These are phyloP conservation scores for Gonium pectorale DNA, from an alignment of 139 green algal genomes.

Conservation along the genomic window DNA sequence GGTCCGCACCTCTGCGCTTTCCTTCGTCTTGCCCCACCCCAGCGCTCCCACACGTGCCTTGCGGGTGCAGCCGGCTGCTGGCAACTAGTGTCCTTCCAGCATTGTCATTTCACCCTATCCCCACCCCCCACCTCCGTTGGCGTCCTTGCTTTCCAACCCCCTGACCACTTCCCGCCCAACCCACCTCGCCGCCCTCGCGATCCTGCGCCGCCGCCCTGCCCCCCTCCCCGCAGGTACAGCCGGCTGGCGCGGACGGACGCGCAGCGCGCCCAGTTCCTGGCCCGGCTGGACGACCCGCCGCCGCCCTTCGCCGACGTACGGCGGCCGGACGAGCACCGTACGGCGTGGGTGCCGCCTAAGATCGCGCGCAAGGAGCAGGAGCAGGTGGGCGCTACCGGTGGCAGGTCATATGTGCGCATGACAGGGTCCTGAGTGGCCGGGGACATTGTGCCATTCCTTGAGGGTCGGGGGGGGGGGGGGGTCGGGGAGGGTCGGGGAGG, in stretches of 20 bases:
- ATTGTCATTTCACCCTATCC: background rate
- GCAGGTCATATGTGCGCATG: background rate
- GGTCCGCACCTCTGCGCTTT: too few species aligned
- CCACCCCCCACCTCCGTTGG: background rate
- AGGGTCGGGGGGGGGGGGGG: too few species aligned
- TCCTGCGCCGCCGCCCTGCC: background rate
- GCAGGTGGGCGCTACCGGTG: conserved; percentile 1
- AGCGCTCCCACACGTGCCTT: too few species aligned
- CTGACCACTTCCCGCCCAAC: too few species aligned
- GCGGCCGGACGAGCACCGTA: background rate
- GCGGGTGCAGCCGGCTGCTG: too few species aligned
- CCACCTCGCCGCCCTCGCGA: too few species aligned
- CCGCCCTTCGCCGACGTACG: conserved; percentile 7
- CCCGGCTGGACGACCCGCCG: conserved; percentile 28
- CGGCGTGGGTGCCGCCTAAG: conserved; percentile 18
- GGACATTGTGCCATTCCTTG: too few species aligned
- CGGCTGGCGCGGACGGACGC: conserved; percentile 24
- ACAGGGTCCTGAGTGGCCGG: too few species aligned
- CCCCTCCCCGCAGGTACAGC: conserved; percentile 10
- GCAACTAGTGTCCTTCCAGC: background rate
- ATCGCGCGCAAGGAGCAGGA: conserved; percentile 39
- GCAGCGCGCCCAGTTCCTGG: conserved; percentile 24
- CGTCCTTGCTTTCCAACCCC: background rate
- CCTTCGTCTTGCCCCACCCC: too few species aligned
- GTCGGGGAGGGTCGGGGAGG: background rate